Evolutionary conservation across 2,329 filamentous ascomycete species (phyloP), one percentile per base, ranked within the genome.

Genomic region (Arachnomyces sp.): DNA sequence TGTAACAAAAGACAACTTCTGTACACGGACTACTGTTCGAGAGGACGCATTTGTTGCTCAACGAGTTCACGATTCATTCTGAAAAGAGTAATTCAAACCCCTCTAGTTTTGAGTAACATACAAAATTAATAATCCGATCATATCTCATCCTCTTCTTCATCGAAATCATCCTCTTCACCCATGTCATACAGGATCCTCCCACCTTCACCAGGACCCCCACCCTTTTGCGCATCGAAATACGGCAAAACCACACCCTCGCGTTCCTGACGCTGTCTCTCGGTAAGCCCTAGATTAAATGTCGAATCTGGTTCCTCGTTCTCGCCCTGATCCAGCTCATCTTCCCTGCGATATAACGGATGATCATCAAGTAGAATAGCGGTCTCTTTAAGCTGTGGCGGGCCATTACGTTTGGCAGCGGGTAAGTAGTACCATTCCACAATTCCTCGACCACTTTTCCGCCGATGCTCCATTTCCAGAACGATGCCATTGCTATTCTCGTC

Each of bases 121-220:
- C 12, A 14, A 17, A 25, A n/a, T n/a, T 31, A 34, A 30, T n/a
- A 13, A 32, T 32, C 9, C 7, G 16, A 30, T 63, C 59, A 89
- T 49, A 90, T 88, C 65, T 95, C 89, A 65, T 95, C 89, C 55
- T 95, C 88, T 56, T 94, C 88, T 43, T 94, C 89, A 52, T 94
- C 89, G 65, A 95, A 96, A 59, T 96, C 88, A 63, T 98, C 92
- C 66, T 96, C 92, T 47, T 80, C 77, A 1, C 89, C 90, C 84
- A 96, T 94, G 52, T 96, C 90, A 60, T 98, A 98, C 55, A 98
- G 58, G 49, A 98, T 98, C 45, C 90, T 75, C 0, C 92, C 92
- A 3, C 92, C 90, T 54, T 94, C 87, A 0, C 89, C 89, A 0
- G 77, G 68, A 3, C 74, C 76, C 43, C 69, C 62, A 11, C 61